Conservation (phyloP, 176 grass and related monocot genomes). For the Carex kokanica region DNA sequence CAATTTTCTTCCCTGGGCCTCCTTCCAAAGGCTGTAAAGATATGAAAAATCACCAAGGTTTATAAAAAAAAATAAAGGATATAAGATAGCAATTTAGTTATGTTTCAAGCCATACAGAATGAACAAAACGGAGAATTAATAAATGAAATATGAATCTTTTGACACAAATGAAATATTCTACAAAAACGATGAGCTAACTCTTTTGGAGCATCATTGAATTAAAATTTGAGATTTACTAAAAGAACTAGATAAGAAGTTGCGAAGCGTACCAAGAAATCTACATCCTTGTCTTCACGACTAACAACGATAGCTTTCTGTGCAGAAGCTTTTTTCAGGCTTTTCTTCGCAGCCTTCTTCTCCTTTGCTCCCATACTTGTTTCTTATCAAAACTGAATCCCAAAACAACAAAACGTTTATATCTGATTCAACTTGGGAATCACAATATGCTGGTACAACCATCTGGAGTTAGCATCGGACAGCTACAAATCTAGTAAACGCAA, state of each 20-base stretch:
- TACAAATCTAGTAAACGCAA: background rate
- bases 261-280: conserved; percentile 37
- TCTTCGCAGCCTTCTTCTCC: conserved; percentile 41
- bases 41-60: background rate
- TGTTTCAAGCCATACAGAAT: background rate
- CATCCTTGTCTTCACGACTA: conserved; percentile 26
- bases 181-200: background rate
- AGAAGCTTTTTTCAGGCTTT: conserved; percentile 35
- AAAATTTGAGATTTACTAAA: background rate
- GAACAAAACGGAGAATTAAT: background rate
- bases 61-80: background rate
- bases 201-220: background rate
- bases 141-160: background rate
- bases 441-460: background rate
- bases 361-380: conserved; percentile 30
- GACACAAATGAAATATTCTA: background rate
- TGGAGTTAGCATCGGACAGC: background rate
- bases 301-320: conserved; percentile 13
- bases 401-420: background rate
- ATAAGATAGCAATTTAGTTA: background rate
- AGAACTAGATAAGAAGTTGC: background rate
- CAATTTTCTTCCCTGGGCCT: conserved; percentile 33
- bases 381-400: conserved; percentile 11
- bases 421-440: background rate
- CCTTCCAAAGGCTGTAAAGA: conserved; percentile 63